Evolutionary conservation across 2,329 filamentous ascomycete species (phyloP), one percentile per base, ranked within the genome.

Genomic region (Mycosphaerella sp.): DNA sequence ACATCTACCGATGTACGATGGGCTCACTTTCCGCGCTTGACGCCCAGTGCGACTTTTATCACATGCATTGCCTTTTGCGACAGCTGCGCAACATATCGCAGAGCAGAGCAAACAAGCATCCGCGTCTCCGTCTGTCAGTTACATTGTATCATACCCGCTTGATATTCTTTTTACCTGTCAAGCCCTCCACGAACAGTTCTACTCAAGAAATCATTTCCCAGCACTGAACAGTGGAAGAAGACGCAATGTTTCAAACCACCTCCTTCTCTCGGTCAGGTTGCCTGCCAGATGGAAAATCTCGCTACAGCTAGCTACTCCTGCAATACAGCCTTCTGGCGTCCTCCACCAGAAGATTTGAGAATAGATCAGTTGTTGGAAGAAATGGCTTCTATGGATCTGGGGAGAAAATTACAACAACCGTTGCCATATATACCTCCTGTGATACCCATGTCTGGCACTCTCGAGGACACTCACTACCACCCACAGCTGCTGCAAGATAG

Each of bases 221-320:
- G n/a, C n/a, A n/a, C n/a, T n/a, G n/a, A n/a, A n/a, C n/a, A n/a
- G n/a, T n/a, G n/a, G n/a, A n/a, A n/a, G n/a, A n/a, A n/a, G n/a
- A n/a, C n/a, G n/a, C n/a, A 10, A 52, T 53, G 50, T 47, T 49
- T 18, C 41, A 44, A 27, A 41, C 50, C 14, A 44, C 48, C 12
- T 48, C 44, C 10, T 53, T 44, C 35, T 49, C 44, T 12, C 30
- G 41, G 9, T 35, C 39, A 13, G 50, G 50, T 12, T 34, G 28
- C 21, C 42, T 45, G 2, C 42, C 49, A 4, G 49, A 46, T 39
- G 18, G 27, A 6, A 34, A 16, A 6, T 45, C 49, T n/a, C 41
- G 35, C 25, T 51, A 51, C 36, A 44, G 42, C 35, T 51, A 44
- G 42, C 35, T 51, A 41, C 36, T 40, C 49, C 12, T 41, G 37